A percentile compares a stretch with the other conserved stretches of the same genome.
phyloP scores from a whole-genome alignment of 768 basidiomycete species.

The Leccinum subtestaceum region DNA sequence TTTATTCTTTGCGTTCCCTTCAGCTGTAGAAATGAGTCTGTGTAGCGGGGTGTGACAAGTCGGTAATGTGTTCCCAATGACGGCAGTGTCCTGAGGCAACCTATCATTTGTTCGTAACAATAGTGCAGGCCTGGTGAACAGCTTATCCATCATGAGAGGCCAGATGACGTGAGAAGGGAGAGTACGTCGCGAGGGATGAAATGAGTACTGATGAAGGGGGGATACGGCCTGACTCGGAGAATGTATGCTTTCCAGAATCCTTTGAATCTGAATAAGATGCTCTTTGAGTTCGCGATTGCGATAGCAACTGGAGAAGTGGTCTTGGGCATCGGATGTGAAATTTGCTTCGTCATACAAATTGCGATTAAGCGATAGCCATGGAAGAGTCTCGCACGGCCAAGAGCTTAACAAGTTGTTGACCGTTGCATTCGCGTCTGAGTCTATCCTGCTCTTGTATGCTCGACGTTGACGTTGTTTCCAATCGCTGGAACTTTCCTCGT shows the following conservation, averaged over 20 bases:
- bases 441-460: constrained; percentile 1
- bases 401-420: constrained; percentile 1
- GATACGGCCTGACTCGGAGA: not conserved
- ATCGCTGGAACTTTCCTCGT: not conserved
- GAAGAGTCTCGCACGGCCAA: constrained; percentile 15
- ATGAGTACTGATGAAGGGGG: not conserved
- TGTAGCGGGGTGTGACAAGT: not conserved
- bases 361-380: not conserved
- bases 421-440: not conserved
- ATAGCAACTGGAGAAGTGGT: constrained; percentile 13
- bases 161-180: not conserved
- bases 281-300: constrained; percentile 3
- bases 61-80: not conserved
- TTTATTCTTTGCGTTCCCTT: constrained; percentile 5
- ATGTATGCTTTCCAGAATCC: not conserved
- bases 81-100: not conserved
- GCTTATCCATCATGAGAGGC: not conserved
- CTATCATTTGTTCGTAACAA: not conserved
- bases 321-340: not conserved
- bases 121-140: not conserved
- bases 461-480: not conserved
- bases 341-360: not conserved
- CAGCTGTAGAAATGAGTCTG: constrained; percentile 3
- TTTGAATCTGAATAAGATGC: not conserved
- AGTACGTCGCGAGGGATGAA: not conserved